Conservation (phyloP, 1,284 basidiomycete genomes). For the Cutaneotrichosporon cavernicola region DNA sequence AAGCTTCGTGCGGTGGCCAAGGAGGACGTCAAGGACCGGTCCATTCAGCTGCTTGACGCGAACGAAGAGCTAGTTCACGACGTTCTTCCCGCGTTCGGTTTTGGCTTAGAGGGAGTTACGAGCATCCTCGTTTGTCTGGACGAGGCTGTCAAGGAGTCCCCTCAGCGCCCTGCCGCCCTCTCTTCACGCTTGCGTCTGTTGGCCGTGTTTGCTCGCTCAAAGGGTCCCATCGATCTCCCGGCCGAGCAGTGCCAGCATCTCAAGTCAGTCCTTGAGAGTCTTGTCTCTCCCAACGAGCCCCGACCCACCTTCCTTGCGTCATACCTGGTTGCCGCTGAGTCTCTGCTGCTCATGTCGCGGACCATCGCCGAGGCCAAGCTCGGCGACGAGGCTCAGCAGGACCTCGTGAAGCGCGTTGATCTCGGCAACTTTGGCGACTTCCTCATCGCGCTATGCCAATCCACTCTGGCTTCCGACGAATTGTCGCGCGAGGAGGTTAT, state of each 20-base stretch:
- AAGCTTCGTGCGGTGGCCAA: constrained; percentile 67
- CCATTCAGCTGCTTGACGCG: constrained; percentile 78
- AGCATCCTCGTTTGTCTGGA: constrained; percentile 32
- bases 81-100: constrained; percentile 70
- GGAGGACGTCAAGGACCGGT: constrained; percentile 64
- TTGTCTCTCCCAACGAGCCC: constrained; percentile 56
- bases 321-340: constrained; percentile 72
- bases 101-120: constrained; percentile 50
- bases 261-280: constrained; percentile 64
- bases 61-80: constrained; percentile 87
- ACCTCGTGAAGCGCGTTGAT: constrained; percentile 16
- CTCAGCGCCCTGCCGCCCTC: constrained; percentile 57
- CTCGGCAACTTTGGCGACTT: constrained; percentile 53
- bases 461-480: constrained; percentile 63
- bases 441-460: constrained; percentile 71
- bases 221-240: constrained; percentile 20
- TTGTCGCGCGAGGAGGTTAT: constrained; percentile 66
- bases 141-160: constrained; percentile 55
- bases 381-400: constrained; percentile 26
- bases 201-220: constrained; percentile 62
- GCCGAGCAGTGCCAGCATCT: constrained; percentile 52
- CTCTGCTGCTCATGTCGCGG: constrained; percentile 71
- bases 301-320: constrained; percentile 80
- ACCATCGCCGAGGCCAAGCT: constrained; percentile 61
- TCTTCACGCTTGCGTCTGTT: constrained; percentile 78